Base-by-base conservation (phyloP, 2,329 filamentous ascomycete genomes). In the Sporothrix pseudoabietina region DNA sequence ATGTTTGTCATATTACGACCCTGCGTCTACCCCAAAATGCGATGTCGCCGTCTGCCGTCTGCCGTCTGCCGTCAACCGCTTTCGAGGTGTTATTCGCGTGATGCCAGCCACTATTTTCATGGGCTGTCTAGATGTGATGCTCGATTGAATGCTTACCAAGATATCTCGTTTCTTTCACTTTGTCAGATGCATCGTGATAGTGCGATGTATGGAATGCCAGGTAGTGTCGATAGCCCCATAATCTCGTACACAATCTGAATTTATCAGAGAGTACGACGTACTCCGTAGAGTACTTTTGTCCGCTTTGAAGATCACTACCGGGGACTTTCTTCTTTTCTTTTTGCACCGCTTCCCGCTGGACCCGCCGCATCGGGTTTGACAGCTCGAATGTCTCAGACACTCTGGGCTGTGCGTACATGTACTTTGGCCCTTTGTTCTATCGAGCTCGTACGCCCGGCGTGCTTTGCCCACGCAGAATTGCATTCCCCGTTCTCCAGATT, bases 331-430 rank as follows among this genome's bases (percentile, higher is more conserved):
- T 26, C 22, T 26, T 26, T 55, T 19, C 47, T 19, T 55, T 55
- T 5, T 22, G 1, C 12, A 12, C 9, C 22, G n/a, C 22, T 30
- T 30, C 22, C 9, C 22, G 41, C 65, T 35, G 39, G 61, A 44
- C 47, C 69, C 39, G 12, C 69, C 66, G 66, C 49, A 69, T 69
- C 32, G 32, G 66, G 66, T 41, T 69, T 55, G 66, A 69, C 66
- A 55, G 47, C 66, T 69, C 32, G 9, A 49, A 69, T 69, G 49
- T 69, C 32, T 69, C 26, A 55, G 44, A 12, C 8, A 47, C 26
- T 14, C 9, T 47, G 22, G 63, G 12, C 22, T 49, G 41, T 66
- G 22, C 26, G 52, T 55, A 26, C 4, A 4, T 55, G 6, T 26
- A 8, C 30, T 3, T 26, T 55, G 26, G 26, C 26, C 6, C 22